Base-by-base conservation (phyloP, 225 moss, liverwort and hornwort species). In the Pseudisothecium myosuroides region DNA sequence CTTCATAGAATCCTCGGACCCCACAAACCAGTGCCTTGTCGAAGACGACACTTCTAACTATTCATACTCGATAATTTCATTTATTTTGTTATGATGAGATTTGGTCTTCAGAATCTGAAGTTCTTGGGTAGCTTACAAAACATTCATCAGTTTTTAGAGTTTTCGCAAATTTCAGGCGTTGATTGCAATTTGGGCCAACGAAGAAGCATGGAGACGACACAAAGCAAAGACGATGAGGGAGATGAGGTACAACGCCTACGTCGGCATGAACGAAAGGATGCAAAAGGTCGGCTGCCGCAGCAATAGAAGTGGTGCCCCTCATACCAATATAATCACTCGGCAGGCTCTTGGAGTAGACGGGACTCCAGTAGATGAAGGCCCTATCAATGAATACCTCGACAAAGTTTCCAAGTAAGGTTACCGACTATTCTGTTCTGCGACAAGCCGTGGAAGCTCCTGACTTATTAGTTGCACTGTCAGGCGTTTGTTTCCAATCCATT, bases 311-410 rank as follows among this genome's bases (percentile, higher is more conserved):
- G 90, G 92, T 34, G 90, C 91, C 52, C 91, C 94, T 39, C 88
- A 88, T n/a, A 92, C 92, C 92, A 91, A 92, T 36, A 90, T 94
- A 8, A 94, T 94, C 78, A 91, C 92, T 62, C 87, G 92, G 32
- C 72, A 92, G 78, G 83, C 87, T 36, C 87, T 85, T 50, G 82
- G 26, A 76, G 84, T 4, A 8, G 77, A 86, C 36, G 39, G 52
- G 29, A 76, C 77, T 45, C 79, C 80, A 9, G 12, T 79, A 3
- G 61, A 79, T 34, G 61, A 89, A 79, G 79, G 79, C 17, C 78
- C 84, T 49, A 69, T 60, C 22, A n/a, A 67, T 3, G 60, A 68
- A 60, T 92, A 85, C 66, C 66, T 82, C 43, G 63, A 90, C 5
- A 72, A 92, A 21, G 81, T 91, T 58, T 81, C 88, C 72, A 82